Base-by-base conservation (phyloP, 2,329 filamentous ascomycete species). In the Alternaria brassicae region DNA sequence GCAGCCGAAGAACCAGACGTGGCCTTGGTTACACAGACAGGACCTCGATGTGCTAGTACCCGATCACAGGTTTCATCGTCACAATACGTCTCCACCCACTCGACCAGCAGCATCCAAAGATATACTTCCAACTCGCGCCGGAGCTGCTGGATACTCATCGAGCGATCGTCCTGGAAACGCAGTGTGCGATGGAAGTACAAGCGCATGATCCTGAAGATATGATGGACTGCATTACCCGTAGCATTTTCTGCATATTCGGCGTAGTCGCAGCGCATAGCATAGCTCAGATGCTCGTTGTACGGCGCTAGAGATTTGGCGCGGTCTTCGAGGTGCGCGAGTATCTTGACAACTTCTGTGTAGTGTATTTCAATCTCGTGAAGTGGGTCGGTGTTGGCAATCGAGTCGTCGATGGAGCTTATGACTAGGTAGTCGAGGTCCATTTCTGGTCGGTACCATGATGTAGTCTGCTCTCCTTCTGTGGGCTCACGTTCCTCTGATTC, bases 101-200 rank as follows among this genome's bases (percentile, higher is more conserved):
- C 47, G 8, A 10, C 36, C 1, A 63, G n/a, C 30, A 52, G 41
- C 13, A 52, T 59, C 52, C 36, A 53, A 9, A 59, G 13, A 42
- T 56, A 64, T 1, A 56, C 21, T 1, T 53, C 32, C 13, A 61
- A 41, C 17, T 62, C 55, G 5, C 2, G 9, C 0, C 44, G 48
- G 6, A 64, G 52, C 15, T 53, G 28, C 0, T 37, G 19, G 1
- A 61, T 21, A 0, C 1, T 39, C 0, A 61, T 12, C 1, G n/a
- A 32, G 8, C 42, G 55, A 6, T 30, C 15, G 1, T n/a, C 32
- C 2, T 7, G 12, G 0, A 30, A 3, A 4, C 28, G 36, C 1
- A 49, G 47, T 1, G 52, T 59, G 17, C 58, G 55, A 10, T 41
- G n/a, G 21, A 64, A 58, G 44, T 64, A 64, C 21, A 49, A 10